Conservation (phyloP, 768 basidiomycete genomes). For the Nidularia sp. region DNA sequence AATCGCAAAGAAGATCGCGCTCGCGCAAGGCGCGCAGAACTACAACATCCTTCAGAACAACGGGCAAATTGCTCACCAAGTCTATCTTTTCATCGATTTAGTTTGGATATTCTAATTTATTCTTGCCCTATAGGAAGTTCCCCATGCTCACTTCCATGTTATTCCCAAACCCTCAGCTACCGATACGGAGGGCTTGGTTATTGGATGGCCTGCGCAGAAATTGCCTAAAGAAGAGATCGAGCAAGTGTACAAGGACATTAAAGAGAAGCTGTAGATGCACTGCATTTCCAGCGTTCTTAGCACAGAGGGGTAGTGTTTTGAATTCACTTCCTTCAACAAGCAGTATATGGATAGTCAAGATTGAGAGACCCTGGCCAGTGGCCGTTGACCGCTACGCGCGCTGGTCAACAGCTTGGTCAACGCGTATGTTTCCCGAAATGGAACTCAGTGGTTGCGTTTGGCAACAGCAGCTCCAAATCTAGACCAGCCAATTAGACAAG, state of each 20-base stretch:
- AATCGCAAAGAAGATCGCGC: conserved; percentile 82
- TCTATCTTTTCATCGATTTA: conserved; percentile 11
- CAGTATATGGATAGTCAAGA: too few relatives aligned
- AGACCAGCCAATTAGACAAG: too few relatives aligned
- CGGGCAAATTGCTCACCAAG: conserved; percentile 57
- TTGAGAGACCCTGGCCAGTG: too few relatives aligned
- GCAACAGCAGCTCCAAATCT: too few relatives aligned
- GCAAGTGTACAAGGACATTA: conserved; percentile 54
- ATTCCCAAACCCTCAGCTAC: conserved; percentile 79
- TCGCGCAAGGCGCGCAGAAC: conserved; percentile 68
- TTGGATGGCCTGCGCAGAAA: conserved; percentile 73
- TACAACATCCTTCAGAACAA: conserved; percentile 84
- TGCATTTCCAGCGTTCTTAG: not conserved
- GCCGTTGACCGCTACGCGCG: too few relatives aligned
- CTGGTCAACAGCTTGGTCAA: too few relatives aligned
- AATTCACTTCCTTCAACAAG: too few relatives aligned
- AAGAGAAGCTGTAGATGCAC: conserved; percentile 16
- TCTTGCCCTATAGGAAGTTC: conserved; percentile 41
- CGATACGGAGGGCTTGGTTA: conserved; percentile 68
- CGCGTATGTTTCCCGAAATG: too few relatives aligned
- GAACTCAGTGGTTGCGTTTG: too few relatives aligned
- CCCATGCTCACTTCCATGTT: conserved; percentile 91
- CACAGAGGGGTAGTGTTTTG: too few relatives aligned
- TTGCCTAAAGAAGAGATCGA: conserved; percentile 63
- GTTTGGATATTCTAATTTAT: not conserved